Percentiles rank a stretch among this genome's conserved stretches.
These are phyloP conservation scores for Penicillium italicum DNA, from an alignment of 2,329 filamentous ascomycete genomes.

Conservation along the genomic window DNA sequence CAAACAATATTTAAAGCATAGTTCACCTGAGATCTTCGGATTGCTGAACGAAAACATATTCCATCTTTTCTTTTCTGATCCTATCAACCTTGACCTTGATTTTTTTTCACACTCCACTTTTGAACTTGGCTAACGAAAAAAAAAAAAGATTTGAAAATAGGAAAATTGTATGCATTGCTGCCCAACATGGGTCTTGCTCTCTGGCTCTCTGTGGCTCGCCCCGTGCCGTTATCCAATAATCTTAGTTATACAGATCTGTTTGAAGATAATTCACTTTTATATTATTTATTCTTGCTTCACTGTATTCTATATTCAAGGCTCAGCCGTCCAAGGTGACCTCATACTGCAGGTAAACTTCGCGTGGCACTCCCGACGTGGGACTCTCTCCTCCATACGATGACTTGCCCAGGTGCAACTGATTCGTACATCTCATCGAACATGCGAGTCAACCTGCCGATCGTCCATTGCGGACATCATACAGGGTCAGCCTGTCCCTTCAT, in stretches of 20 bases:
- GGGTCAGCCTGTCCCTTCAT: conserved; percentile 14
- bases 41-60: conserved; percentile 41
- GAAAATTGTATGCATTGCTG: conserved; percentile 29
- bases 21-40: conserved; percentile 44
- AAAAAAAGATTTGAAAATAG: conserved; percentile 7
- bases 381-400: conserved; percentile 15
- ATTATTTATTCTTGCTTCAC: neutral
- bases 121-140: conserved; percentile 15
- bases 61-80: conserved; percentile 41
- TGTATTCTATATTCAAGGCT: neutral
- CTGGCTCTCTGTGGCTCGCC: conserved; percentile 13
- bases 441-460: conserved; percentile 20
- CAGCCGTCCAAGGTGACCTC: neutral
- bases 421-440: conserved; percentile 8
- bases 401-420: neutral
- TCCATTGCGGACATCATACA: conserved; percentile 22
- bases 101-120: conserved; percentile 8
- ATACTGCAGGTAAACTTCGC: conserved; percentile 5
- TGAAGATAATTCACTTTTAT: no score
- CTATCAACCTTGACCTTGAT: conserved; percentile 6
- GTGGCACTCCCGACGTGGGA: conserved; percentile 17
- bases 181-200: conserved; percentile 31
- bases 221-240: conserved; percentile 18
- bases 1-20: conserved; percentile 38
- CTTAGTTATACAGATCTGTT: neutral